Percentiles rank a stretch among this genome's conserved stretches.
Evolutionary conservation across 2,329 filamentous ascomycete species (phyloP).

Genomic region (Cordyceps pruinosa): DNA sequence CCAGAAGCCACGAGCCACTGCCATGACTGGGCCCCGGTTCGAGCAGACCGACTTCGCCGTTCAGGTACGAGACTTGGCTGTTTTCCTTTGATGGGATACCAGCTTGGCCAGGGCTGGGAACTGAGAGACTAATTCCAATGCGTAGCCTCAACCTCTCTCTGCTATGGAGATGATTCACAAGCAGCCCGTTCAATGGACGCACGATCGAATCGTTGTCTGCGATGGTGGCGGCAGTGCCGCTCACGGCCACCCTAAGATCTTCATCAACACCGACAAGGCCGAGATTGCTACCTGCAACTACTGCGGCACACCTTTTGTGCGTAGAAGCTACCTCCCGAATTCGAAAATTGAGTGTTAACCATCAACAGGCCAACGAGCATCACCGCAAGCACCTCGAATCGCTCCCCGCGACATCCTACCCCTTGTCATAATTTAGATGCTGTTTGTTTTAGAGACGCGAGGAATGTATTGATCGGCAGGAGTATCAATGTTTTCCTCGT

Average conservation of each 20-base stretch:
- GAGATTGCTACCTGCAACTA: constrained; percentile 88
- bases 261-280: constrained; percentile 97
- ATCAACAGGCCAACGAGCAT: constrained; percentile 73
- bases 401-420: constrained; percentile 72
- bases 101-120: neutral
- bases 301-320: constrained; percentile 87
- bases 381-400: constrained; percentile 80
- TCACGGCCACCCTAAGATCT: constrained; percentile 84
- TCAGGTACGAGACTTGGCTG: constrained; percentile 59
- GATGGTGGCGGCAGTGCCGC: constrained; percentile 80
- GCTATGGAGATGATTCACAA: constrained; percentile 96
- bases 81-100: neutral
- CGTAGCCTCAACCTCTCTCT: constrained; percentile 76
- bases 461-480: neutral
- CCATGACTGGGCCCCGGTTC: constrained; percentile 91
- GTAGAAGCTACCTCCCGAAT: constrained; percentile 28
- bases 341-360: constrained; percentile 9
- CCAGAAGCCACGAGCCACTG: constrained; percentile 72
- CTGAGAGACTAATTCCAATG: constrained; percentile 10
- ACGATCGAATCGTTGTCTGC: constrained; percentile 74
- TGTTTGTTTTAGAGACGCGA: neutral
- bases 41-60: constrained; percentile 92
- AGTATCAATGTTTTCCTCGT: neutral
- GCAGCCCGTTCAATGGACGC: constrained; percentile 88
- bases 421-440: constrained; percentile 48